These are phyloP conservation scores for Debaryomyces tyrocola DNA, from an alignment of 805 yeast genomes.

Conservation along the genomic window DNA sequence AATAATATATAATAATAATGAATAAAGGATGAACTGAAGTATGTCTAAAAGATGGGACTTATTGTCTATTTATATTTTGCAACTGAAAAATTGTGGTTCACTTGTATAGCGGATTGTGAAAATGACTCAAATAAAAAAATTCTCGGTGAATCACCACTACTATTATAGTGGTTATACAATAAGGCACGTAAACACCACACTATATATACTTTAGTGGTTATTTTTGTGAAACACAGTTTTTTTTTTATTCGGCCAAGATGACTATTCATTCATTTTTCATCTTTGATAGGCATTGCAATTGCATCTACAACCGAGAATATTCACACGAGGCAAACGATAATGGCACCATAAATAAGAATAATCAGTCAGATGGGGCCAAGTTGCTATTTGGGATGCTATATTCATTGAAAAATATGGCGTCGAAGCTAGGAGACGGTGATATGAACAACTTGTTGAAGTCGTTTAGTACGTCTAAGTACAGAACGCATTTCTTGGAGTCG, in stretches of 20 bases:
- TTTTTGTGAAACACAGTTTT: neutral
- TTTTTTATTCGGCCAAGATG: conserved; percentile 25
- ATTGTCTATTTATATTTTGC: conserved; percentile 1
- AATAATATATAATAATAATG: neutral
- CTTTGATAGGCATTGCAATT: conserved; percentile 87
- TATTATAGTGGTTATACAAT: conserved; percentile 2
- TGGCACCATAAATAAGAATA: conserved; percentile 47
- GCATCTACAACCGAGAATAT: conserved; percentile 77
- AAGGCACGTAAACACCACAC: neutral
- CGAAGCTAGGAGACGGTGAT: conserved; percentile 44
- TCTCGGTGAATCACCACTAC: conserved; percentile 1
- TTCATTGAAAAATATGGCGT: conserved; percentile 74
- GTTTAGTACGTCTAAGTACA: conserved; percentile 71
- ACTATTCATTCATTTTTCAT: conserved; percentile 84
- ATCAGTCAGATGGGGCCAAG: conserved; percentile 71
- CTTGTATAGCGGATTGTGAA: neutral
- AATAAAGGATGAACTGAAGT: no score
- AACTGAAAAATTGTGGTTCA: conserved; percentile 1
- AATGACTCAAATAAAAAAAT: neutral
- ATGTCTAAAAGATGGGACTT: neutral
- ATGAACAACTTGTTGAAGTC: conserved; percentile 43
- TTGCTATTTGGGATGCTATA: conserved; percentile 82
- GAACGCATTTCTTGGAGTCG: conserved; percentile 79
- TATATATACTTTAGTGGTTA: neutral
- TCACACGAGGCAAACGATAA: conserved; percentile 8